Conservation (phyloP, 441 rosid genomes). For the Populus trichocarpa region DNA sequence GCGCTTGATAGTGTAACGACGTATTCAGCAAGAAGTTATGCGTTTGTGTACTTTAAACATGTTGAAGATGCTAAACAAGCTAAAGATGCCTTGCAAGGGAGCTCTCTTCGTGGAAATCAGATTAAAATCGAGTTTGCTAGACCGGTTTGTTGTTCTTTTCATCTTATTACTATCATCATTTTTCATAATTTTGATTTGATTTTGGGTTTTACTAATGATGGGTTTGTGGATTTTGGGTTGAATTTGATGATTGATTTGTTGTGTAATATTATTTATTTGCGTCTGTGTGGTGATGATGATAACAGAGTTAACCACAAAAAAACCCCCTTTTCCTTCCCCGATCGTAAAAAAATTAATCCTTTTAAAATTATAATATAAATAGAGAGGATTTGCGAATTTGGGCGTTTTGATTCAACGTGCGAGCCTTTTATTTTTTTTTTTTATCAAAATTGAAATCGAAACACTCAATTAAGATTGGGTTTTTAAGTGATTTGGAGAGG, state of each 20-base stretch:
- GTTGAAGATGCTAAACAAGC: slow-evolving; percentile 75
- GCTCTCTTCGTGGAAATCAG: slow-evolving; percentile 43
- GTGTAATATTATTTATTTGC: not conserved
- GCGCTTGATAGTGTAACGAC: slow-evolving; percentile 61
- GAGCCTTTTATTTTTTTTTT: too few species aligned
- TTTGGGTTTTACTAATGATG: not conserved
- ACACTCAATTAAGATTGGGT: not conserved
- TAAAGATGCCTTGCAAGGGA: slow-evolving; percentile 68
- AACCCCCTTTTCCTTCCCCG: not conserved
- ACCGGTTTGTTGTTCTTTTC: slow-evolving; percentile 70
- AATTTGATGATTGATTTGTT: not conserved
- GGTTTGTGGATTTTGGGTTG: not conserved
- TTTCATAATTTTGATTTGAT: not conserved
- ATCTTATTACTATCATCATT: not conserved
- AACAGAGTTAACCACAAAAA: not conserved
- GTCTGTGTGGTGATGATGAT: not conserved
- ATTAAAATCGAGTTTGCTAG: slow-evolving; percentile 83
- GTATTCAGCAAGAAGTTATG: slow-evolving; percentile 62
- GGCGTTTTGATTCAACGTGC: not conserved
- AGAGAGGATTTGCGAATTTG: not conserved
- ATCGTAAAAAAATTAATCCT: not conserved
- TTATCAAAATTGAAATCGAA: not conserved
- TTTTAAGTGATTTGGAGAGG: not conserved
- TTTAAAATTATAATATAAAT: too few species aligned
- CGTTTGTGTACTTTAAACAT: slow-evolving; percentile 64